Evolutionary conservation across 2,329 filamentous ascomycete genomes (phyloP), one percentile per base, ranked within the genome.

Genomic region (Aspergillus sp.): DNA sequence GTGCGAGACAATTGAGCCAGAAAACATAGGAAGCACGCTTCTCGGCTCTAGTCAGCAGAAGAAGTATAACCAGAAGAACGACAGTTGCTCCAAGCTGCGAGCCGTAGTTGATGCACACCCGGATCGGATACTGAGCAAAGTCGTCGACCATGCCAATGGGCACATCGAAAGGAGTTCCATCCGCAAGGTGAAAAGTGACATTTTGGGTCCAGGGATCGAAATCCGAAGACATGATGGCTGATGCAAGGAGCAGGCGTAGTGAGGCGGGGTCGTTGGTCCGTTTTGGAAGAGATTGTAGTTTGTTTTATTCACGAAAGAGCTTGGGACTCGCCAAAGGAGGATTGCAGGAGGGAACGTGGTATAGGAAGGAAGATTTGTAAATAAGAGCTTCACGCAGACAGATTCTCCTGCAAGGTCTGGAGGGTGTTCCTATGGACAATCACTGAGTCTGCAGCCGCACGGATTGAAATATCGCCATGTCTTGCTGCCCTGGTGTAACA

Each of bases 71-170:
- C 17, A 93, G 77, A 67, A 91, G 83, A 59, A 88, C 75, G 57
- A 87, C 62, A 47, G 84, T 85, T 23, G 88, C 85, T 31, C 90
- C 90, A 52, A 92, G 80, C 70, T 93, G 90, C 17, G 82, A 76
- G 52, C 84, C 87, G 70, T 88, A 90, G 74, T 86, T 88, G 78
- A 90, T 85, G 69, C 74, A 79, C 37, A 80, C 68, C 8, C 75
- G 74, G 57, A 79, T 71, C 58, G 77, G 78, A 68, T 82, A 82
- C 57, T 76, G 70, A 54, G 80, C 71, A 50, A 78, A 79, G 4
- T 61, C 54, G 63, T 85, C 72, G 40, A 88, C 58, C 3, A 73
- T 68, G 8, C 61, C 47, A 57, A 86, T 70, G 44, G 70, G 64
- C 40, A 81, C 66, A 0, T 69, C 62, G 60, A 83, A 68, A 1